phyloP scores from a whole-genome alignment of 2,329 filamentous ascomycete species.

The Exserohilum rostratum region DNA sequence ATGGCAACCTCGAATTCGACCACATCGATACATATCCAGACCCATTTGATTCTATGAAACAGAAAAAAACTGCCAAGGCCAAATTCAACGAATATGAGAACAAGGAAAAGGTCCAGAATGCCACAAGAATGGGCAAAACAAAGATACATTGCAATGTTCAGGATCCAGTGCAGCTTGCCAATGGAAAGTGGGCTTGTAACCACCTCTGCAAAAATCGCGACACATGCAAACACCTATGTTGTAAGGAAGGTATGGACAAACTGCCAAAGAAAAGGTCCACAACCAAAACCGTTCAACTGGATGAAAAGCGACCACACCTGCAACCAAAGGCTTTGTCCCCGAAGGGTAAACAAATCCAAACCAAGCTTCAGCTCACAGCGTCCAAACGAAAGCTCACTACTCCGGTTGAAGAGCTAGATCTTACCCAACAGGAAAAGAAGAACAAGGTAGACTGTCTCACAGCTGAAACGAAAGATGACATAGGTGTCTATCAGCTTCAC shows the following conservation, averaged over 20 bases:
- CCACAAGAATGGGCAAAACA: not conserved
- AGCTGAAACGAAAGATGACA: constrained; percentile 27
- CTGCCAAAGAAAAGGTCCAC: constrained; percentile 56
- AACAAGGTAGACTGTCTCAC: constrained; percentile 23
- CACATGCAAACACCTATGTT: constrained; percentile 74
- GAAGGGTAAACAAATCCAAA: constrained; percentile 30
- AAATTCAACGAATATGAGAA: constrained; percentile 12
- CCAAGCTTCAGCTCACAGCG: constrained; percentile 34
- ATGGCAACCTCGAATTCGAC: constrained; percentile 51
- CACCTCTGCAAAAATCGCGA: constrained; percentile 70
- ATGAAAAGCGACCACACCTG: constrained; percentile 10
- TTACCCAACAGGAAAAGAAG: constrained; percentile 42
- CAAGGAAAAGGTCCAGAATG: not conserved
- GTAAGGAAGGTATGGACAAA: constrained; percentile 72
- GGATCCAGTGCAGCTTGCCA: constrained; percentile 63
- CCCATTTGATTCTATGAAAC: constrained; percentile 20
- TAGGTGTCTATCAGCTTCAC: constrained; percentile 34
- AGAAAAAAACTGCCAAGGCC: constrained; percentile 30
- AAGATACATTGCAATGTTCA: constrained; percentile 17
- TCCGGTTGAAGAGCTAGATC: constrained; percentile 38
- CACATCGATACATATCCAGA: constrained; percentile 60
- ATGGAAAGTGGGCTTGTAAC: constrained; percentile 76
- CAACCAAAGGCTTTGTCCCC: not conserved
- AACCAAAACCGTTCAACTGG: constrained; percentile 29
- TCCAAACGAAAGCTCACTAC: constrained; percentile 34